These are phyloP conservation scores for Fonsecaea multimorphosa DNA, from an alignment of 2,329 filamentous ascomycete species.

Conservation along the genomic window DNA sequence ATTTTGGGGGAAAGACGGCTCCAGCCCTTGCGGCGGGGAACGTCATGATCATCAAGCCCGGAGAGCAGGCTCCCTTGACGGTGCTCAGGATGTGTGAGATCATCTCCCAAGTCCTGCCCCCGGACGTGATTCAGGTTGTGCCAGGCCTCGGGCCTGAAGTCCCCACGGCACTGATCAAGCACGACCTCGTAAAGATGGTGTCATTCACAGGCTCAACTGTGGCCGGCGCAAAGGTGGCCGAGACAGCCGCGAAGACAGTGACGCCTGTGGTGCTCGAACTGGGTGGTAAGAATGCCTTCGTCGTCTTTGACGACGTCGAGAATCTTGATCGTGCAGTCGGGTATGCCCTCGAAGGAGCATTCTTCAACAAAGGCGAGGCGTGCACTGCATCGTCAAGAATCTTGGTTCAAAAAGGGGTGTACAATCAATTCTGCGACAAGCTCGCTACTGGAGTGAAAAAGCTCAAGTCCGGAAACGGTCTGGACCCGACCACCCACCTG, in stretches of 20 bases:
- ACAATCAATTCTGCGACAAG: conserved; percentile 29
- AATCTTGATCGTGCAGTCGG: conserved; percentile 68
- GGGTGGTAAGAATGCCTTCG: conserved; percentile 78
- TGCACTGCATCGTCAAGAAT: conserved; percentile 34
- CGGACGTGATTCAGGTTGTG: conserved; percentile 44
- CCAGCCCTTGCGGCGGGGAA: conserved; percentile 48
- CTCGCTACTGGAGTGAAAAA: conserved; percentile 25
- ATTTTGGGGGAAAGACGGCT: conserved; percentile 48
- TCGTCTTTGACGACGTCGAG: conserved; percentile 81
- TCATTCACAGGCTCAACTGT: conserved; percentile 79
- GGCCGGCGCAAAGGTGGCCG: conserved; percentile 73
- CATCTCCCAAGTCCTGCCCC: conserved; percentile 43
- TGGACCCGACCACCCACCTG: conserved; percentile 25
- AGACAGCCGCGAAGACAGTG: conserved; percentile 71
- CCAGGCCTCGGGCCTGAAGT: conserved; percentile 70
- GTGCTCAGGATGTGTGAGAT: conserved; percentile 42
- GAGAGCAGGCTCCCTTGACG: conserved; percentile 45
- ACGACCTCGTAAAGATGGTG: conserved; percentile 72
- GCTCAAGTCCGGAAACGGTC: conserved; percentile 31
- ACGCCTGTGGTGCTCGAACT: conserved; percentile 83
- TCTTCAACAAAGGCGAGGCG: conserved; percentile 37
- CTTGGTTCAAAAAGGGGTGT: conserved; percentile 31
- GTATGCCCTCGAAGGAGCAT: conserved; percentile 29
- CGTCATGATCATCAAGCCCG: conserved; percentile 47
- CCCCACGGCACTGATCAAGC: conserved; percentile 45